Base-by-base conservation (phyloP, 768 basidiomycete species). In the Agaricus blazei region DNA sequence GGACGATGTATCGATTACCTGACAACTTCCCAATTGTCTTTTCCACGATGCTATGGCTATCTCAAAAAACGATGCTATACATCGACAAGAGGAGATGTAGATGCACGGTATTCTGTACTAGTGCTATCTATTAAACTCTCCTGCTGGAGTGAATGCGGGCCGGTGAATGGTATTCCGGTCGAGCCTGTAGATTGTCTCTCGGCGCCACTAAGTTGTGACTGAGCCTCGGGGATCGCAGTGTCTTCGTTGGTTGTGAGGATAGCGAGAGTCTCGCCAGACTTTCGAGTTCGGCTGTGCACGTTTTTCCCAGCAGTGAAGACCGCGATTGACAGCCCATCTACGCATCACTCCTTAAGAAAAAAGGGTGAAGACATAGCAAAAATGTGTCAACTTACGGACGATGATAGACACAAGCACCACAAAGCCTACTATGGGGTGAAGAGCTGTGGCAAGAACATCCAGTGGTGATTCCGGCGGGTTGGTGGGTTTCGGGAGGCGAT, bases 401-500 rank as follows among this genome's bases (percentile, higher is more conserved):
- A 96, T 71, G 63, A 97, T 93, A 2, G 93, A 97, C 4, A 83
- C 78, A 1, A 98, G 75, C 2, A 98, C 93, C 44, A 96, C 71
- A 66, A 97, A 98, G 6, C 89, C 77, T 0, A 94, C 90, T 47
- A 98, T 86, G 1, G 93, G 90, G 61, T 92, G 84, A 11, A 97
- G 75, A 6, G 73, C 76, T 4, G 81, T 78, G 0, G 86, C 81
- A n/a, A 98, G 77, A 14, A 86, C 61, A 59, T 97, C 91, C 46
- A 83, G 75, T 61, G 90, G 85, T 42, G 77, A 79, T 51, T 74
- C 70, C 0, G 90, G 88, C 0, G 90, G 88, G 52, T 71, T 65
- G 2, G 72, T 67, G 1, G 87, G 83, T 9, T 62, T 64, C 4
- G 87, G 82, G 0, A 94, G 73, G 49, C 78, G 80, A 24, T 77